These are phyloP conservation scores for Seminavis robusta DNA, from an alignment of 108 stramenopile species.

Conservation along the genomic window DNA sequence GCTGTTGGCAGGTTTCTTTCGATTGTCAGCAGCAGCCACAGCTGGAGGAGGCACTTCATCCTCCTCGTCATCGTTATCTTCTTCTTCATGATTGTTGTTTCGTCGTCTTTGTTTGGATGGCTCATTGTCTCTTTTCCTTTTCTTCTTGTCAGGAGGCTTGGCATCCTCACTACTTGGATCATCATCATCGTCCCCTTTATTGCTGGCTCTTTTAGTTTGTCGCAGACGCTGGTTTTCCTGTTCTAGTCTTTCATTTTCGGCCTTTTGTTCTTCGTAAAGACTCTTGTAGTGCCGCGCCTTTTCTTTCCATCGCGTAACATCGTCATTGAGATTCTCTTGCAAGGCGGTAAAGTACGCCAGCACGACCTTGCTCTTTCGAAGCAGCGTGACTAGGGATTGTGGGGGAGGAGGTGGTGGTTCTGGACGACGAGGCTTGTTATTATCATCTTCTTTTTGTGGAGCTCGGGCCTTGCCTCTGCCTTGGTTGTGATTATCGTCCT, in stretches of 20 bases:
- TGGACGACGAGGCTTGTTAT: constrained; percentile 7
- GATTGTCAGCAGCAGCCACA: background rate
- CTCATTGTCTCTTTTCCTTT: background rate
- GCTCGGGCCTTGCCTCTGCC: too few relatives aligned
- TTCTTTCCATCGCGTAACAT: constrained; percentile 68
- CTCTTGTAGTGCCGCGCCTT: constrained; percentile 31
- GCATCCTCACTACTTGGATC: background rate
- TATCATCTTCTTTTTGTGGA: background rate
- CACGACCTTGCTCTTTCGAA: constrained; percentile 49
- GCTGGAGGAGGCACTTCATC: background rate
- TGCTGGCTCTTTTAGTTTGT: background rate
- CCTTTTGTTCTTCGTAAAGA: constrained; percentile 9
- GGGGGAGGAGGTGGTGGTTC: constrained; percentile 61
- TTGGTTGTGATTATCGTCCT: too few relatives aligned
- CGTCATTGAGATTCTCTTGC: constrained; percentile 63
- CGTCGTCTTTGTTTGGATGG: background rate
- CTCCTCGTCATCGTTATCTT: background rate
- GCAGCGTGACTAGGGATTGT: constrained; percentile 40
- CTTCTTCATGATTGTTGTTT: background rate
- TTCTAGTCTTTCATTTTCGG: background rate
- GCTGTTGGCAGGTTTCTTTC: background rate
- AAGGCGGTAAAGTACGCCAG: constrained; percentile 59
- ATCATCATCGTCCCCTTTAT: background rate
- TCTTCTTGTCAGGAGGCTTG: background rate
- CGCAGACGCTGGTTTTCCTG: too few relatives aligned